Conservation (phyloP, 2,329 filamentous ascomycete genomes). For the Microcyclosporella mali region DNA sequence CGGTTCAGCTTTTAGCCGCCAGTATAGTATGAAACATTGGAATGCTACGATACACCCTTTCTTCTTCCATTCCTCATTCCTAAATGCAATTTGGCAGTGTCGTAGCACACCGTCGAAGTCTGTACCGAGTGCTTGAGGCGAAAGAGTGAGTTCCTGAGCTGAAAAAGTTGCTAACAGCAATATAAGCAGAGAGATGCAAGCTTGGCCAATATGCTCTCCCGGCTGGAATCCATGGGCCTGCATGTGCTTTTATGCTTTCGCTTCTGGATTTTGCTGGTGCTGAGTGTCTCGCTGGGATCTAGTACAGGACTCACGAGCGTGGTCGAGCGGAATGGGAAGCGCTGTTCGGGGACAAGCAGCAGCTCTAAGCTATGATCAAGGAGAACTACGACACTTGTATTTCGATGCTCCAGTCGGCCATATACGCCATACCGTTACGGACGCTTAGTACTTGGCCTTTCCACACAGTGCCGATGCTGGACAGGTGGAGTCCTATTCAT, state of each 20-base stretch:
- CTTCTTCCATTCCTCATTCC: too few relatives aligned
- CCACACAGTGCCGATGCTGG: slow-evolving; percentile 3
- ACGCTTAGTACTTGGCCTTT: slow-evolving; percentile 11
- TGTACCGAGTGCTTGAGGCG: too few relatives aligned
- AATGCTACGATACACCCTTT: too few relatives aligned
- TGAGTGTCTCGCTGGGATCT: slow-evolving; percentile 33
- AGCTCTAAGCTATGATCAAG: neutral
- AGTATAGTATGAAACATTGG: too few relatives aligned
- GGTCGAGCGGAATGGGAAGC: slow-evolving; percentile 30
- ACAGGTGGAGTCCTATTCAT: neutral
- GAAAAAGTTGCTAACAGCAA: too few relatives aligned
- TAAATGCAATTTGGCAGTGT: too few relatives aligned
- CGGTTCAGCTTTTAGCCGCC: too few relatives aligned
- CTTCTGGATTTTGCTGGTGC: slow-evolving; percentile 30
- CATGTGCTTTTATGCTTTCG: slow-evolving; percentile 33
- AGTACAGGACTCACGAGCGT: slow-evolving; percentile 26
- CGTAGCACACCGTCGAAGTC: too few relatives aligned
- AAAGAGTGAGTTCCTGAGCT: too few relatives aligned
- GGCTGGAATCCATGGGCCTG: slow-evolving; percentile 25
- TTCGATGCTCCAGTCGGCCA: slow-evolving; percentile 5
- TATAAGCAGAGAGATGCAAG: too few relatives aligned
- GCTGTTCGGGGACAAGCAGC: slow-evolving; percentile 24
- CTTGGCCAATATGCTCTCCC: slow-evolving; percentile 24
- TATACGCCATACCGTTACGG: slow-evolving; percentile 6
- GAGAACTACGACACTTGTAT: slow-evolving; percentile 6